Evolutionary conservation across 768 basidiomycete species (phyloP).

Genomic region (Mycena metata): DNA sequence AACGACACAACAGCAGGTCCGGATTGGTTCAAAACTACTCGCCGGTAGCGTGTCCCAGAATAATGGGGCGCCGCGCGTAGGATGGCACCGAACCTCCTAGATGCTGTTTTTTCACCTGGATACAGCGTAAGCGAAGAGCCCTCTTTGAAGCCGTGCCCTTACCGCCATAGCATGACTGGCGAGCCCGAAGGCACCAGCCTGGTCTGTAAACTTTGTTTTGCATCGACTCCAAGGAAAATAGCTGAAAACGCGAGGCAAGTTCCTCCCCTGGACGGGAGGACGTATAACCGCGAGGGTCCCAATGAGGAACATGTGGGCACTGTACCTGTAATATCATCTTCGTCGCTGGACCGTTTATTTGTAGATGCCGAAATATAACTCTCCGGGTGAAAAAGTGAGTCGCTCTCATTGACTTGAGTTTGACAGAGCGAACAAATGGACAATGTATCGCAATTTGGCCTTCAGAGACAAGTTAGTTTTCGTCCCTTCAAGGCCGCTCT

Average conservation of each 20-base stretch:
- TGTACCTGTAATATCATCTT: background rate
- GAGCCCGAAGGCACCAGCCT: conserved; percentile 27
- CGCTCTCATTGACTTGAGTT: conserved; percentile 1
- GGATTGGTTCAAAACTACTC: background rate
- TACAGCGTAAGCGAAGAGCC: background rate
- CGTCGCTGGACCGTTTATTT: background rate
- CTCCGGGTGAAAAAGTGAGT: background rate
- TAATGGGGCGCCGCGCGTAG: conserved; percentile 5
- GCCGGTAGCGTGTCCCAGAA: conserved; percentile 24
- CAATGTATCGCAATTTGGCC: conserved; percentile 47
- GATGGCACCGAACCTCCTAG: background rate
- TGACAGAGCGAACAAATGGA: background rate
- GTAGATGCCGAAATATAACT: background rate
- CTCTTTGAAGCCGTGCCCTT: background rate
- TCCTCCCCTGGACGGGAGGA: too few species aligned
- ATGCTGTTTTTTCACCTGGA: conserved; percentile 22
- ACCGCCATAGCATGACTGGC: conserved; percentile 29
- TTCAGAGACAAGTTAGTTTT: conserved; percentile 60
- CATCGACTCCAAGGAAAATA: background rate
- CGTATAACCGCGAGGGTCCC: too few species aligned
- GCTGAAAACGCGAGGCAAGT: conserved; percentile 19
- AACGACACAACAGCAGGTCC: background rate
- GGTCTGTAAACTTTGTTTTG: conserved; percentile 12
- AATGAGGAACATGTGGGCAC: too few species aligned
- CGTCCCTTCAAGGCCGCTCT: conserved; percentile 58